Conservation (phyloP, 805 yeast genomes). For the Starmerella bacillaris region DNA sequence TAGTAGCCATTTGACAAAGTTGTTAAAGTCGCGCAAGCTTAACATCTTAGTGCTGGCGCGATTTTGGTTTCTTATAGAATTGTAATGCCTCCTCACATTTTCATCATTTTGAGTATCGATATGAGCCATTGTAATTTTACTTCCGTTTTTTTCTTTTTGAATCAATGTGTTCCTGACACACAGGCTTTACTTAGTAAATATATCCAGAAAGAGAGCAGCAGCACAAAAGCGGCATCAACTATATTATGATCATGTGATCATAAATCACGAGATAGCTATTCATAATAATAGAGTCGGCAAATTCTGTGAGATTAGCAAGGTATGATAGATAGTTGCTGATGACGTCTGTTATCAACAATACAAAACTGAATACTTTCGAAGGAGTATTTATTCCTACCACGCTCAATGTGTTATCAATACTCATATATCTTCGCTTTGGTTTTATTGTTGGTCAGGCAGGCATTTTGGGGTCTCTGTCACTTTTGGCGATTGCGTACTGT, state of each 20-base stretch:
- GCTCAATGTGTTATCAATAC: conserved; percentile 75
- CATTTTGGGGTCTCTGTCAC: conserved; percentile 49
- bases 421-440: conserved; percentile 91
- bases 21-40: conserved; percentile 74
- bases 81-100: conserved; percentile 68
- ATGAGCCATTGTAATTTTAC: too few species aligned
- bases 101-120: conserved; percentile 11
- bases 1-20: conserved; percentile 73
- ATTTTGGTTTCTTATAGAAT: conserved; percentile 57
- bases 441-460: conserved; percentile 93
- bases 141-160: too few species aligned
- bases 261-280: too few species aligned
- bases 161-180: too few species aligned
- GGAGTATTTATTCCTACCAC: conserved; percentile 93
- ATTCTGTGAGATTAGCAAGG: too few species aligned
- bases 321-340: too few species aligned
- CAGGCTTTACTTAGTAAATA: too few species aligned
- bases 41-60: conserved; percentile 69
- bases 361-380: conserved; percentile 58
- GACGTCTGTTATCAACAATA: too few species aligned
- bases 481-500: conserved; percentile 54
- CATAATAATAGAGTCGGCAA: too few species aligned
- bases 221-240: too few species aligned
- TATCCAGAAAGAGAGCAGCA: too few species aligned
- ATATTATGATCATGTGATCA: too few species aligned